A percentile compares a stretch with the other conserved stretches of the same genome.
Evolutionary conservation across 805 yeast species (phyloP).

Genomic region (Teunomyces panamensis): DNA sequence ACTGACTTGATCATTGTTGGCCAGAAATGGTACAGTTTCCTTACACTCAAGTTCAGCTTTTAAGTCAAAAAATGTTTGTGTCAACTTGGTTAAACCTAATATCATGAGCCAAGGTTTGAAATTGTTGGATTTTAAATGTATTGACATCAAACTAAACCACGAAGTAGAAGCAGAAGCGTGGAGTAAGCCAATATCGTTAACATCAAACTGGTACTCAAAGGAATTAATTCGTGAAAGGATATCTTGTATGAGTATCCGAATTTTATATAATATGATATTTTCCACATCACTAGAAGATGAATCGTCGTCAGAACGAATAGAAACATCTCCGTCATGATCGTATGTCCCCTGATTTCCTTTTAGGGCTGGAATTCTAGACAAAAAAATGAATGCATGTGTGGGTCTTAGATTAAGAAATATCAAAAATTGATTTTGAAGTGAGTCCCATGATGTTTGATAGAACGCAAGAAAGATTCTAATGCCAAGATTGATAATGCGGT

Average conservation of each 20-base stretch:
- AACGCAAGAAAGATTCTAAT: constrained; percentile 31
- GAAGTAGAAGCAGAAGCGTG: neutral
- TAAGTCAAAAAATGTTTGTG: constrained; percentile 28
- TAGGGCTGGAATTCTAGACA: constrained; percentile 21
- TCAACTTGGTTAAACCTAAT: constrained; percentile 31
- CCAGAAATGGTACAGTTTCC: neutral
- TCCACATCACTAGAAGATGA: constrained; percentile 4
- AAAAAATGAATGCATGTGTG: constrained; percentile 34
- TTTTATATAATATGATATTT: constrained; percentile 14
- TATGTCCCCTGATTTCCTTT: constrained; percentile 18
- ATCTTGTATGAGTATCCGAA: constrained; percentile 22
- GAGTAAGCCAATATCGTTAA: constrained; percentile 12
- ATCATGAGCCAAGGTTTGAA: constrained; percentile 41
- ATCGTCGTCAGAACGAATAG: constrained; percentile 5
- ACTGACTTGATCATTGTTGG: neutral
- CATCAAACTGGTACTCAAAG: constrained; percentile 9
- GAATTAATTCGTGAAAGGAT: constrained; percentile 15
- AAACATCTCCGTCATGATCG: constrained; percentile 8
- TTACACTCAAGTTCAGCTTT: constrained; percentile 9
- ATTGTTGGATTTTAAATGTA: constrained; percentile 18
- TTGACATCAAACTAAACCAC: constrained; percentile 26
- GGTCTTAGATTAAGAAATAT: constrained; percentile 45
- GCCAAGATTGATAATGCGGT: constrained; percentile 39
- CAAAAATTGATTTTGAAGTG: constrained; percentile 41
- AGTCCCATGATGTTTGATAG: constrained; percentile 40